These are phyloP conservation scores for Fusarium virguliforme DNA, from an alignment of 2,329 filamentous ascomycete species.

Conservation along the genomic window DNA sequence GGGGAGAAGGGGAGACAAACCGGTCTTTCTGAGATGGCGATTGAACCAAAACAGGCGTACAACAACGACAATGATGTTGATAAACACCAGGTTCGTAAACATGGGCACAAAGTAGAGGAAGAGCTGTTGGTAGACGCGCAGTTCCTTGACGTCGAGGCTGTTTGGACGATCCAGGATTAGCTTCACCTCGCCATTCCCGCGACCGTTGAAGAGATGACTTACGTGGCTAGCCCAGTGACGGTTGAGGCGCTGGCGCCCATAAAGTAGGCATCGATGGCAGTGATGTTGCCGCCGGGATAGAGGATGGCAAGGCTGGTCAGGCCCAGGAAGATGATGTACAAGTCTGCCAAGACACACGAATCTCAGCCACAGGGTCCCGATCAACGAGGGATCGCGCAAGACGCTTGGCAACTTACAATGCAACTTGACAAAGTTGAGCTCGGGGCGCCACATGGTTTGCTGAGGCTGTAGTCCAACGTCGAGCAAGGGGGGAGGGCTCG, in stretches of 20 bases:
- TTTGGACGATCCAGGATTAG: conserved; percentile 21
- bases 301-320: conserved; percentile 43
- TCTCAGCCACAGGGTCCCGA: conserved; percentile 26
- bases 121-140: conserved; percentile 68
- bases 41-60: conserved; percentile 67
- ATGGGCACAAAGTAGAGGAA: conserved; percentile 67
- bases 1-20: conserved; percentile 40
- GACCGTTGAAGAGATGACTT: conserved; percentile 36
- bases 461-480: background rate
- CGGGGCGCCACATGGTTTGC: conserved; percentile 45
- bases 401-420: conserved; percentile 47
- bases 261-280: conserved; percentile 65
- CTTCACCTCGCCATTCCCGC: background rate
- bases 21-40: conserved; percentile 60
- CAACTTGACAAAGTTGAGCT: conserved; percentile 49
- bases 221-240: conserved; percentile 68
- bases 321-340: conserved; percentile 49
- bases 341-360: conserved; percentile 35
- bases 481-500: background rate
- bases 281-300: conserved; percentile 47
- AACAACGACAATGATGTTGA: conserved; percentile 66
- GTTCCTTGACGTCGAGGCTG: conserved; percentile 66
- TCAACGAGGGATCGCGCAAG: conserved; percentile 1
- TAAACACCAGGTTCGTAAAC: conserved; percentile 64
- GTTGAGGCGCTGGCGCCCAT: conserved; percentile 66